Conservation (phyloP, 192 early-diverging fungal species). For the Geosiphon pyriformis region DNA sequence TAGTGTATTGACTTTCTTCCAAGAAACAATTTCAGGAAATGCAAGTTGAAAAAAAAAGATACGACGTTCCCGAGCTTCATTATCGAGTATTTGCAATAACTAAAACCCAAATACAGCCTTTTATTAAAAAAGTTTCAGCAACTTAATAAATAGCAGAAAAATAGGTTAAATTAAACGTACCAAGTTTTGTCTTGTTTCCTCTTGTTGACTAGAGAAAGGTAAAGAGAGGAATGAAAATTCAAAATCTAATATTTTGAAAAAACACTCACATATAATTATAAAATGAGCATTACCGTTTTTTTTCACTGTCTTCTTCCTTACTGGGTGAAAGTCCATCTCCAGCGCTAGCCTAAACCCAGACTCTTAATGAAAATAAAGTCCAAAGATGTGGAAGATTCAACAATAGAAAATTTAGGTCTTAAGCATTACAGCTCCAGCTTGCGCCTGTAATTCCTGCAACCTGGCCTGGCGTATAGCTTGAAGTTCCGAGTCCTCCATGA, state of each 20-base stretch:
- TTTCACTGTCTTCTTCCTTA: conserved; percentile 8
- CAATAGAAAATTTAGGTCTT: not conserved
- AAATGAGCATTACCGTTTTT: conserved; percentile 21
- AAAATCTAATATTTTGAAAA: not conserved
- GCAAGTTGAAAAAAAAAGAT: conserved; percentile 26
- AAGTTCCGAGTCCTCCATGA: conserved; percentile 26
- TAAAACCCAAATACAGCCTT: conserved; percentile 22
- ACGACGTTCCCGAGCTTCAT: conserved; percentile 77
- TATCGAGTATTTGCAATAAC: conserved; percentile 78
- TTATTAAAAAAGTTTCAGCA: not conserved
- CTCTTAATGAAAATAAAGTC: not conserved
- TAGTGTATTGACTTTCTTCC: too few relatives aligned
- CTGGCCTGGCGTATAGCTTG: conserved; percentile 23
- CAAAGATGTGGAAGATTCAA: not conserved
- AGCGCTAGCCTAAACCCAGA: not conserved
- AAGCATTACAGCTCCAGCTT: not conserved
- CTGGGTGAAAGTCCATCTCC: not conserved
- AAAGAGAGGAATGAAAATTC: not conserved
- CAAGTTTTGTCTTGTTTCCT: conserved; percentile 80
- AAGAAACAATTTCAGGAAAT: too few relatives aligned
- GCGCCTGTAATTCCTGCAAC: conserved; percentile 19
- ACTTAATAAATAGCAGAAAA: not conserved
- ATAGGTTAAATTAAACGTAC: conserved; percentile 32
- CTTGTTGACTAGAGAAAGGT: conserved; percentile 62
- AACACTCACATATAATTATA: not conserved